phyloP scores from a whole-genome alignment of 129 eudicot genomes.

The Rutidosis leptorrhynchoides region DNA sequence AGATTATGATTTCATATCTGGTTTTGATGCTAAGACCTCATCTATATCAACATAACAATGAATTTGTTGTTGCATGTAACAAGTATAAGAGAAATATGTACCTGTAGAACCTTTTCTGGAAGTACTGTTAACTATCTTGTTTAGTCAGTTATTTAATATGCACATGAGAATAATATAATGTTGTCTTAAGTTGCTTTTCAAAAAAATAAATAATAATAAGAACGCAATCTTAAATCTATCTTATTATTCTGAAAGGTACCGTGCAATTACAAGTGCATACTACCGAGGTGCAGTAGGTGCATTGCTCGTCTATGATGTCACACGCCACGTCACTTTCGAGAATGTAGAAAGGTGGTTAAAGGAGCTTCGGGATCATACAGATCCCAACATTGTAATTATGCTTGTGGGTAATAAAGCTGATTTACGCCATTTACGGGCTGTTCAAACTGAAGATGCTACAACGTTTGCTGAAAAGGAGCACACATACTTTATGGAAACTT shows the following conservation, averaged over 20 bases:
- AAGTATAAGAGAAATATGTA: background rate
- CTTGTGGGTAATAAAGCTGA: slow-evolving; percentile 73
- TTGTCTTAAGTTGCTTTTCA: background rate
- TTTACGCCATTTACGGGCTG: slow-evolving; percentile 63
- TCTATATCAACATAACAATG: background rate
- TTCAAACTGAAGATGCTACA: slow-evolving; percentile 52
- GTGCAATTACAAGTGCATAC: background rate
- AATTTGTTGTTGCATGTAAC: background rate
- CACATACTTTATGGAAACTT: slow-evolving; percentile 64
- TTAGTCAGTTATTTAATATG: no score
- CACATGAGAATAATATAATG: background rate
- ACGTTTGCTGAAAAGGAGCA: slow-evolving; percentile 54
- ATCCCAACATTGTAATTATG: slow-evolving; percentile 62
- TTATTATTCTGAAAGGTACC: background rate
- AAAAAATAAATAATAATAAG: no score
- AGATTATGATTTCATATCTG: background rate
- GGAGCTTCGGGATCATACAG: slow-evolving; percentile 68
- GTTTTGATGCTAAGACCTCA: background rate
- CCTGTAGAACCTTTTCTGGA: background rate
- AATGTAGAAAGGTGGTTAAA: slow-evolving; percentile 67
- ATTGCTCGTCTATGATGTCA: slow-evolving; percentile 55
- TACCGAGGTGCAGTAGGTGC: background rate
- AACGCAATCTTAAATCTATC: no score
- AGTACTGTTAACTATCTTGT: background rate
- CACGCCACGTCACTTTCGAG: slow-evolving; percentile 62